These are phyloP conservation scores for Thelephora terrestris DNA, from an alignment of 1,284 basidiomycete species.

Conservation along the genomic window DNA sequence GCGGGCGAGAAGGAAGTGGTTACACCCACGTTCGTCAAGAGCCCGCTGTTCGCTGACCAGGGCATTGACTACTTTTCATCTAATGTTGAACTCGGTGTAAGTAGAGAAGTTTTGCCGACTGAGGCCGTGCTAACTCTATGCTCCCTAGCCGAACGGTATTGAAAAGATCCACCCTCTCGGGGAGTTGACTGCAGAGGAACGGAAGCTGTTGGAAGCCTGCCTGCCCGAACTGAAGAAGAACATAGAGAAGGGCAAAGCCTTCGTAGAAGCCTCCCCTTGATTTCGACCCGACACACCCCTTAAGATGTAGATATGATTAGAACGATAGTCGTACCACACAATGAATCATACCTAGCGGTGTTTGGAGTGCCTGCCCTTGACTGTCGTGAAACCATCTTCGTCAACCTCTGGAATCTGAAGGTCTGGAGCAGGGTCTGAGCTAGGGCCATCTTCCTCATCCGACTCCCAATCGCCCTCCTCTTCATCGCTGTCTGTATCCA, in stretches of 20 bases:
- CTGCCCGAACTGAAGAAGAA: conserved; percentile 93
- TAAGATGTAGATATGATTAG: too few relatives aligned
- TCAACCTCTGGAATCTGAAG: conserved; percentile 57
- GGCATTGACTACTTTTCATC: conserved; percentile 89
- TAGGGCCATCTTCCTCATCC: conserved; percentile 41
- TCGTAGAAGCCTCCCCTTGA: conserved; percentile 34
- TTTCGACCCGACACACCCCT: too few relatives aligned
- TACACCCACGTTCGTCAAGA: conserved; percentile 84
- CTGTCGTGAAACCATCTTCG: conserved; percentile 80
- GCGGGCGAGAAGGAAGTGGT: conserved; percentile 80
- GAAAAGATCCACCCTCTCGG: conserved; percentile 84
- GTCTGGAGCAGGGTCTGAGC: conserved; percentile 30
- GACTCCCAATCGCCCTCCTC: conserved; percentile 31
- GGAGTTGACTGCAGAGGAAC: conserved; percentile 64
- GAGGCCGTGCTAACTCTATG: conserved; percentile 1
- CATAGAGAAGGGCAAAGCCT: conserved; percentile 89
- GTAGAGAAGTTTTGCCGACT: conserved; percentile 21
- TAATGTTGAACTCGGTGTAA: conserved; percentile 82
- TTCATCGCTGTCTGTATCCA: conserved; percentile 30
- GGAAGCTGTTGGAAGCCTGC: conserved; percentile 82
- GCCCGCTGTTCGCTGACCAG: conserved; percentile 72
- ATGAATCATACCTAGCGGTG: conserved; percentile 24
- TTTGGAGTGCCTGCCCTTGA: conserved; percentile 54
- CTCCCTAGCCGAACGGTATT: conserved; percentile 68
- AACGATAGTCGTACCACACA: neutral